A percentile compares a stretch with the other conserved stretches of the same genome.
These are phyloP conservation scores for Solanum chiquidenum DNA, from an alignment of 257 asterid genomes.

Conservation along the genomic window DNA sequence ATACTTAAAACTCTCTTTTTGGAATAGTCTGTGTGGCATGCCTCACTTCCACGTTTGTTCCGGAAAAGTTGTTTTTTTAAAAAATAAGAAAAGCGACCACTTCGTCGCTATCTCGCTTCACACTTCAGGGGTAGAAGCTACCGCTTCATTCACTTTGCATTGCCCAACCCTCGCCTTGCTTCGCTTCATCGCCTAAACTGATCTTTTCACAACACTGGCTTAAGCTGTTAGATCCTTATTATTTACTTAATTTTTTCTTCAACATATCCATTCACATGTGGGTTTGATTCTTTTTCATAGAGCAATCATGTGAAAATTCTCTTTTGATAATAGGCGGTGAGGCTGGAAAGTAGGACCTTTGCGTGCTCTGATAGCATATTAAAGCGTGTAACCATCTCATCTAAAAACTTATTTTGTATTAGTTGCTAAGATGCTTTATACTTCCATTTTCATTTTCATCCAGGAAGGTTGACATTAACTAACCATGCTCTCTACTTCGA, in stretches of 20 bases:
- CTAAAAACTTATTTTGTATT: not conserved
- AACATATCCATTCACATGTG: not conserved
- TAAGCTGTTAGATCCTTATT: not conserved
- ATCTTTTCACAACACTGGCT: not conserved
- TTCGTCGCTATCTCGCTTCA: not conserved
- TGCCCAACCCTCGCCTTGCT: not conserved
- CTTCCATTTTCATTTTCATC: slow-evolving; percentile 2
- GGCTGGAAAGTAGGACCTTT: not conserved
- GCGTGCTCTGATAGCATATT: not conserved
- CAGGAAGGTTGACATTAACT: slow-evolving; percentile 89
- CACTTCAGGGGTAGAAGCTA: not conserved
- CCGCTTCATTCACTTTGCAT: not conserved
- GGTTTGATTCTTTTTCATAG: not conserved
- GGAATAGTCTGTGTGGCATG: not conserved
- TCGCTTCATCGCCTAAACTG: not conserved
- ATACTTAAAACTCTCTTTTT: not conserved
- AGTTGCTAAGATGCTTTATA: not conserved
- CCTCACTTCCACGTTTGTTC: not conserved
- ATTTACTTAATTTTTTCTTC: not conserved
- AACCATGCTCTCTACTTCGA: slow-evolving; percentile 79
- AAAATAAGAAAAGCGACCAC: not conserved
- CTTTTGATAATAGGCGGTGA: not conserved
- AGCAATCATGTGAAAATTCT: not conserved
- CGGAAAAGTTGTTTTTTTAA: not conserved
- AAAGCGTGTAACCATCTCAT: not conserved